Evolutionary conservation across 2,329 filamentous ascomycete species (phyloP), one percentile per base, ranked within the genome.

Genomic region (Cylindrodendrum hubeiense): DNA sequence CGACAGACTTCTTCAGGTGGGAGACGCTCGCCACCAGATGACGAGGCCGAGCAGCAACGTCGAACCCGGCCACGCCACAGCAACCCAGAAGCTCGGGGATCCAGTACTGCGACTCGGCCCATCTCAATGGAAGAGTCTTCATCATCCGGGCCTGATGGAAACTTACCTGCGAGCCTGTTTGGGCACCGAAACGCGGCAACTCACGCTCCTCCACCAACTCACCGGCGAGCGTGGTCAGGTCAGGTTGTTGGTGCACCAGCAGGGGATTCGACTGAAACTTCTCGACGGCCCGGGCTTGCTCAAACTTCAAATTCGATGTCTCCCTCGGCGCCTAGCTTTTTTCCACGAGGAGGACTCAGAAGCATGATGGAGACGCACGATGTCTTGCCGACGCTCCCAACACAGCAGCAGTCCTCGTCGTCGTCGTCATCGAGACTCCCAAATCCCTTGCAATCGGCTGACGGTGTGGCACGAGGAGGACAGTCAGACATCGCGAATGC

Each of bases 21-120:
- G 34, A 69, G 76, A 65, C 75, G 75, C 19, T 72, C 75, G 4
- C 74, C 74, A 5, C 76, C 76, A 15, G 70, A 74, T 51, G 76
- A 78, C 52, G 59, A 56, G 19, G 50, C 59, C 33, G 74, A 75
- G 52, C 71, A 71, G 39, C 74, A 76, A 50, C 75, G 76, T 44
- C 69, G 76, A 50, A 76, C 71, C 51, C 70, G 76, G 55, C 71
- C 74, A 19, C 74, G 75, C 24, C 74, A 73, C 44, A 68, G 64
- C 53, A 67, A 64, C 33, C 54, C 66, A 5, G 57, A 60, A n/a
- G 30, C 62, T 17, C 65, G 57, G 46, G 55, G 66, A 33, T 19
- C 50, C 43, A 34, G 39, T 19, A 22, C 33, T 22, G 19, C 44
- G 10, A 43, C n/a, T 49, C 59, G 39, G 34, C 49, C 57, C 21